phyloP scores from a whole-genome alignment of 306 rosid genomes.

The Vigna hirtella region DNA sequence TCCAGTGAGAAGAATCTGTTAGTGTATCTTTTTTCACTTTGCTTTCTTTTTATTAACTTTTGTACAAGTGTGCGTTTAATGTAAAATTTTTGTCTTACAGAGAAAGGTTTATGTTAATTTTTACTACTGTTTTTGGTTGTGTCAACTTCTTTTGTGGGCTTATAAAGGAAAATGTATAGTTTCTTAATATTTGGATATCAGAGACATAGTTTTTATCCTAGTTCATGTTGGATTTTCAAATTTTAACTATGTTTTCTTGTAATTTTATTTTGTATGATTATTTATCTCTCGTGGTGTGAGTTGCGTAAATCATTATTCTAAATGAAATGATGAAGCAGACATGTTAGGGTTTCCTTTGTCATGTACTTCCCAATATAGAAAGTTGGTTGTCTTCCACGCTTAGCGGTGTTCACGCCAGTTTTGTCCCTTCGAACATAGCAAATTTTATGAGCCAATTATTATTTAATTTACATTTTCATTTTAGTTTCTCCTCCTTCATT shows the following conservation, averaged over 20 bases:
- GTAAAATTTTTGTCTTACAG: neutral
- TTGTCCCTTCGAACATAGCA: neutral
- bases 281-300: neutral
- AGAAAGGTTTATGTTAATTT: neutral
- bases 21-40: neutral
- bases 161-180: too few species aligned
- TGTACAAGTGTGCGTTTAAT: neutral
- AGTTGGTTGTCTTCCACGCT: neutral
- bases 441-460: neutral
- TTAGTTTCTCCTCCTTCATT: neutral
- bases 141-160: neutral
- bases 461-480: neutral
- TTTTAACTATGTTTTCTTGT: neutral
- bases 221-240: neutral
- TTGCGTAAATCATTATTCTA: too few species aligned
- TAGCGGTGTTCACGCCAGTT: neutral
- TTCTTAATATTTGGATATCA: too few species aligned
- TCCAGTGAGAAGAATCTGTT: constrained; percentile 2
- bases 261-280: too few species aligned
- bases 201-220: neutral
- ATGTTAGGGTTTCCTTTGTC: neutral
- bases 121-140: neutral
- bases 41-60: neutral
- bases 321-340: neutral
- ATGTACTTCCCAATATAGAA: neutral